Evolutionary conservation across 306 rosid genomes (phyloP), one percentile per base, ranked within the genome.

Genomic region (Ormosia emarginata): DNA sequence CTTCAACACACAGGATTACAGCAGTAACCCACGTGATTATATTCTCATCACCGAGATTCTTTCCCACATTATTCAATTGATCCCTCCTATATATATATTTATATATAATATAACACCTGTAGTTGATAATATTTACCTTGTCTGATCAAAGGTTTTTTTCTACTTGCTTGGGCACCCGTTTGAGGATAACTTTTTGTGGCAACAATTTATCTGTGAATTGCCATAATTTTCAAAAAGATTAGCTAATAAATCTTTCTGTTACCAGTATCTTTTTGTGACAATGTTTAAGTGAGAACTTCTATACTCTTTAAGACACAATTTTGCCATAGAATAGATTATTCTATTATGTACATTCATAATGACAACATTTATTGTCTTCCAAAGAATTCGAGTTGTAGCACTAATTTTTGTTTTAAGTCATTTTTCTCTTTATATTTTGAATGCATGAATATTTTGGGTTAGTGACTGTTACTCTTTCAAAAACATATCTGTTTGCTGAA

Each of bases 391-490:
- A 71, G 64, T 78, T 72, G 15, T 76, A 36, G 18, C 68, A 49
- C 36, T 83, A 49, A 14, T 49, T 17, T 56, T 67, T 68, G 47
- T 17, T 53, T 80, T 4, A 30, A 24, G 53, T 37, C 77, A 75
- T 32, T 74, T 73, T 67, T 66, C 52, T 34, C 58, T 15, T 30
- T 53, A 57, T 46, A 4, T 67, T 69, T 80, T 71, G 57, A 64
- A 81, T 34, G 65, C 3, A 2, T 37, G 46, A 64, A 77, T 71
- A 44, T 40, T 33, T n/a, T 50, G 61, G 37, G 63, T 49, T 57
- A 47, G 79, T 76, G 65, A 61, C 63, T 24, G 33, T 67, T 18
- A 57, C 56, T 82, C 66, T 37, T 70, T n/a, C 17, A 12, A 59
- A 68, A 68, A 56, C 30, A 55, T 3, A 29, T 12, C 24, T 61